A percentile compares a stretch with the other conserved stretches of the same genome.
Evolutionary conservation across 2,329 filamentous ascomycete species (phyloP).

Genomic region (Trichophyton rubrum): DNA sequence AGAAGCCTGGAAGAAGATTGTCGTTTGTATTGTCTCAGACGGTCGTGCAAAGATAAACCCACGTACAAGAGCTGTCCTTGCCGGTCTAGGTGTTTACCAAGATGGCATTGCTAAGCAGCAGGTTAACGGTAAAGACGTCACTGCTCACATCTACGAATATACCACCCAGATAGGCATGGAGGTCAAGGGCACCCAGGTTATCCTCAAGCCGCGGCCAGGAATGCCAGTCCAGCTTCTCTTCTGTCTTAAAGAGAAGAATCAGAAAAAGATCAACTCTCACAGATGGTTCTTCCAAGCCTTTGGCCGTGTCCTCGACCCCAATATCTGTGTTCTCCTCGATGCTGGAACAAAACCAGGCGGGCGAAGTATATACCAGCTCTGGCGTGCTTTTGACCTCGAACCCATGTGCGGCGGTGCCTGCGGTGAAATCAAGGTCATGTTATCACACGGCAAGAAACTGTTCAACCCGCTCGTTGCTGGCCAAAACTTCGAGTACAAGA

Average conservation of each 20-base stretch:
- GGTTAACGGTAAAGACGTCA: conserved; percentile 92
- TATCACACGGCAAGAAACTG: conserved; percentile 73
- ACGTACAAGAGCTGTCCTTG: conserved; percentile 74
- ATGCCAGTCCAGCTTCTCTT: conserved; percentile 95
- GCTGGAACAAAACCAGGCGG: conserved; percentile 89
- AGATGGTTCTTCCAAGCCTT: conserved; percentile 99
- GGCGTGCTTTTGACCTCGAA: conserved; percentile 96
- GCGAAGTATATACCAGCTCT: conserved; percentile 92
- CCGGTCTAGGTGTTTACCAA: conserved; percentile 91
- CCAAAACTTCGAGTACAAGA: conserved; percentile 99
- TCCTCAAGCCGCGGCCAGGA: conserved; percentile 64
- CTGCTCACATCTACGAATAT: conserved; percentile 87
- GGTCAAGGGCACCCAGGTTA: conserved; percentile 80
- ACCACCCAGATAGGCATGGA: conserved; percentile 54
- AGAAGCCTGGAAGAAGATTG: conserved; percentile 99
- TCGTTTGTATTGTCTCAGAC: conserved; percentile 93
- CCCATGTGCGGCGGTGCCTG: conserved; percentile 96
- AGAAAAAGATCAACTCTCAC: conserved; percentile 99
- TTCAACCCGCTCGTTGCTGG: conserved; percentile 88
- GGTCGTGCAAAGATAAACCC: conserved; percentile 95
- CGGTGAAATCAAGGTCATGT: conserved; percentile 98
- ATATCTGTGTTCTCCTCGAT: conserved; percentile 92
- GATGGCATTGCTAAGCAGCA: conserved; percentile 98
- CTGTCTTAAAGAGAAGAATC: conserved; percentile 98
- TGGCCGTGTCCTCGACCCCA: conserved; percentile 79